Conservation (phyloP, 1,139 yeast species). For the Yamadazyma kanchanaburiensis region DNA sequence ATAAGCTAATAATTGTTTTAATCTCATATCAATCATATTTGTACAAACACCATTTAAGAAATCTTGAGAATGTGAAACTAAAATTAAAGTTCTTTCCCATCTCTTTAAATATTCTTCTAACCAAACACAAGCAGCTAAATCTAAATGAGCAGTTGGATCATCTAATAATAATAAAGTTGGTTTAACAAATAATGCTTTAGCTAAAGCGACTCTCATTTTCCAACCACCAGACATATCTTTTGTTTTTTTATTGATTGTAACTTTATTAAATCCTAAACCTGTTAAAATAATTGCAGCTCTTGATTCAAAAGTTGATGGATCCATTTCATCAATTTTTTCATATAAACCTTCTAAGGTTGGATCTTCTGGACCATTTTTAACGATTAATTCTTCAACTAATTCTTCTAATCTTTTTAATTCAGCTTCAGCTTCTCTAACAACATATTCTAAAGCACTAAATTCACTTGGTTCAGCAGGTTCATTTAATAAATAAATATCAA, state of each 20-base stretch:
- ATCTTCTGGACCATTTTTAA: constrained; percentile 93
- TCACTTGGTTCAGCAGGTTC: constrained; percentile 98
- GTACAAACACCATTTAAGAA: constrained; percentile 98
- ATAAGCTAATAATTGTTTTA: constrained; percentile 62
- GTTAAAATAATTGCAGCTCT: constrained; percentile 94
- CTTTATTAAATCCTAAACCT: constrained; percentile 93
- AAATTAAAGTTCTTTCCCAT: constrained; percentile 87
- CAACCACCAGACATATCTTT: constrained; percentile 99
- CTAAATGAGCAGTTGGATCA: constrained; percentile 99
- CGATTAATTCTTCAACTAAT: constrained; percentile 83
- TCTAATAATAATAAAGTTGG: constrained; percentile 84
- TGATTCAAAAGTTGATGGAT: constrained; percentile 91
- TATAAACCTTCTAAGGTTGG: constrained; percentile 81
- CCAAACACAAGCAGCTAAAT: constrained; percentile 99
- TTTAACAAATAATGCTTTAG: constrained; percentile 83
- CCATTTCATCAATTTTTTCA: constrained; percentile 95
- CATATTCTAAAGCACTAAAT: constrained; percentile 90
- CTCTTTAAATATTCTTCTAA: constrained; percentile 95
- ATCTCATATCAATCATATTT: constrained; percentile 97
- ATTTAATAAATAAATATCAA: constrained; percentile 88
- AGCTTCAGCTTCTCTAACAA: constrained; percentile 91
- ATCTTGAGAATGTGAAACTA: constrained; percentile 98
- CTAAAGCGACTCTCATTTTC: constrained; percentile 90
- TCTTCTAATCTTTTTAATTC: constrained; percentile 91
- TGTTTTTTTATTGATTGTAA: constrained; percentile 79